A percentile compares a stretch with the other conserved stretches of the same genome.
Evolutionary conservation across 208 protist species (phyloP).

Genomic region (Entamoeba moshkovskii): DNA sequence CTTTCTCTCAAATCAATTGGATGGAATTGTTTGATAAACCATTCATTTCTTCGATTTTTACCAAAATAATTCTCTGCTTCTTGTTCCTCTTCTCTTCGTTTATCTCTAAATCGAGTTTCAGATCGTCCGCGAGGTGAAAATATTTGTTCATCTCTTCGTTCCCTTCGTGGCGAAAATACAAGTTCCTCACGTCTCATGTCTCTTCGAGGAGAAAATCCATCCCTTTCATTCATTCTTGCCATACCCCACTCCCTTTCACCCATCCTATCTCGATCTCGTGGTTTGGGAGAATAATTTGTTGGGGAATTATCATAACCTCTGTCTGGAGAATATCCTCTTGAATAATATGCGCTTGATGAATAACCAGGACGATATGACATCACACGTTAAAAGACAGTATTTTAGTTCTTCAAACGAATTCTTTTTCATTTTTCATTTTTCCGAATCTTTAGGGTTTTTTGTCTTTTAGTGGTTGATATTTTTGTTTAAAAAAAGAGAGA

Average conservation of each 20-base stretch:
- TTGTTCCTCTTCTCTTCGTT: not conserved
- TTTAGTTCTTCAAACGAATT: no score
- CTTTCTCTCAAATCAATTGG: not conserved
- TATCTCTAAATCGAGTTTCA: not conserved
- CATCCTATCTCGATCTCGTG: not conserved
- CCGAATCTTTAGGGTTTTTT: no score
- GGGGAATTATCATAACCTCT: not conserved
- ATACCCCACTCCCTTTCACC: not conserved
- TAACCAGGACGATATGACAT: no score
- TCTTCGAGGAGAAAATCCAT: not conserved
- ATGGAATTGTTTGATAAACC: not conserved
- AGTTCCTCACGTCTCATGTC: not conserved
- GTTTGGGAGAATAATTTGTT: not conserved
- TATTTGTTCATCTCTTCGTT: not conserved
- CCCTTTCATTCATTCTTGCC: not conserved
- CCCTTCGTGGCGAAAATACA: not conserved
- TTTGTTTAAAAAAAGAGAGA: no score
- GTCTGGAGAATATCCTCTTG: not conserved
- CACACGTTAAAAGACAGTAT: no score
- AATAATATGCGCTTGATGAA: not conserved
- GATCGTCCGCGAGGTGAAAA: not conserved
- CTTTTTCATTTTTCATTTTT: no score
- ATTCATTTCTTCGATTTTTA: not conserved
- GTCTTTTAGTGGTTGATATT: no score
- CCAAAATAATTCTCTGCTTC: not conserved